Percentiles rank a stretch among this genome's conserved stretches.
These are phyloP conservation scores for Cinnamomum chago DNA, from an alignment of 164 flowering plant genomes.

Conservation along the genomic window DNA sequence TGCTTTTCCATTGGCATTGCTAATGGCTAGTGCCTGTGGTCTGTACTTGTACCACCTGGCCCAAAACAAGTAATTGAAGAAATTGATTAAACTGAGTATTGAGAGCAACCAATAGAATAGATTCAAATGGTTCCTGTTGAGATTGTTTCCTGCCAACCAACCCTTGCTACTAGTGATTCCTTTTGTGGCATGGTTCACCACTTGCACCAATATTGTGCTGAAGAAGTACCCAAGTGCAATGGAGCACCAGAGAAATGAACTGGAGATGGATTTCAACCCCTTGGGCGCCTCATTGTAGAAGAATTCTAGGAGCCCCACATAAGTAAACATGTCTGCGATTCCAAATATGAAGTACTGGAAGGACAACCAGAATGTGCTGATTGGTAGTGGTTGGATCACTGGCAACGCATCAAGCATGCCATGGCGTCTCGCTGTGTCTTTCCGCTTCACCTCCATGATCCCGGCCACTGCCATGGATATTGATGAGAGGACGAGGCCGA, in stretches of 20 bases:
- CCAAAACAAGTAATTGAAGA: conserved; percentile 33
- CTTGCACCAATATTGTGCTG: conserved; percentile 41
- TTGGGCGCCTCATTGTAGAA: conserved; percentile 54
- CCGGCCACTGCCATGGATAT: conserved; percentile 48
- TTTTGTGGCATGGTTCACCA: conserved; percentile 39
- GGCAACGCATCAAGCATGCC: conserved; percentile 43
- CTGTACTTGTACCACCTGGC: conserved; percentile 51
- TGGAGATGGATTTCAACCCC: conserved; percentile 37
- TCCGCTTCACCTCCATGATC: conserved; percentile 38
- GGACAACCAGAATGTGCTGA: conserved; percentile 41
- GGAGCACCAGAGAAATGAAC: conserved; percentile 48
- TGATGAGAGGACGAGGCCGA: conserved; percentile 41
- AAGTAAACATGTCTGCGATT: conserved; percentile 55
- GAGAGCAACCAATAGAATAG: conserved; percentile 54
- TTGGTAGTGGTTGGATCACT: conserved; percentile 37
- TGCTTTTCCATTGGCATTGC: background rate
- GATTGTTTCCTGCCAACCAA: conserved; percentile 52
- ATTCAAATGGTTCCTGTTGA: conserved; percentile 48
- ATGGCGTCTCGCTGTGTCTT: conserved; percentile 28
- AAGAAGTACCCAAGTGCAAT: conserved; percentile 48
- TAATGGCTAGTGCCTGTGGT: conserved; percentile 9
- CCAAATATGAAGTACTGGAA: conserved; percentile 56
- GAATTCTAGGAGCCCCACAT: conserved; percentile 46
- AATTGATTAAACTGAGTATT: conserved; percentile 38
- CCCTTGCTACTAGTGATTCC: conserved; percentile 26